Conservation (phyloP, 2,329 filamentous ascomycete species). For the Coniochaeta ligniaria region DNA sequence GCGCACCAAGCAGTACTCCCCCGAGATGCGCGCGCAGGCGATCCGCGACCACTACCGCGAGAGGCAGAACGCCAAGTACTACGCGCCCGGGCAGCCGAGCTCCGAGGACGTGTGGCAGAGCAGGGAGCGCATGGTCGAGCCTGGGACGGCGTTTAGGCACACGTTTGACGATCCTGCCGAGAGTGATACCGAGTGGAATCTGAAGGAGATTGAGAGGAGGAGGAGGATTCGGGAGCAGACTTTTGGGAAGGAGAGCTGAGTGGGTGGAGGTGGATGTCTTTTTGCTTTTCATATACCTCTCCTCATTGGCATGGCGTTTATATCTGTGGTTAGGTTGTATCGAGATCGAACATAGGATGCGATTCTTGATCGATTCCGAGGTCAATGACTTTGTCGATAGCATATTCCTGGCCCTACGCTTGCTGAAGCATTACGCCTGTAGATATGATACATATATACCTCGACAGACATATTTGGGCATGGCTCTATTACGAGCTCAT, state of each 20-base stretch:
- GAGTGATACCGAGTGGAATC: constrained; percentile 35
- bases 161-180: constrained; percentile 26
- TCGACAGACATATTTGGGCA: too few relatives aligned
- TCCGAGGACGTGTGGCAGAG: constrained; percentile 89
- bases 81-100: constrained; percentile 55
- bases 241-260: neutral
- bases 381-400: too few relatives aligned
- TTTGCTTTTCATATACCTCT: neutral
- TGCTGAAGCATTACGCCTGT: too few relatives aligned
- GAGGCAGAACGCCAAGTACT: constrained; percentile 61
- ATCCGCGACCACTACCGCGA: constrained; percentile 62
- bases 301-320: neutral
- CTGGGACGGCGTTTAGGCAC: constrained; percentile 36
- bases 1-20: constrained; percentile 62
- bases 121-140: constrained; percentile 53
- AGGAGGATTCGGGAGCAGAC: constrained; percentile 23
- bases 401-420: too few relatives aligned
- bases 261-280: neutral
- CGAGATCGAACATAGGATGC: neutral
- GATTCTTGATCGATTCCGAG: too few relatives aligned
- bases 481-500: too few relatives aligned
- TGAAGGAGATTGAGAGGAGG: constrained; percentile 27
- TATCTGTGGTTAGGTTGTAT: neutral
- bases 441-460: too few relatives aligned
- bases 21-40: constrained; percentile 50